Percentiles rank a stretch among this genome's conserved stretches.
phyloP scores from a whole-genome alignment of 1,284 basidiomycete genomes.

The Athelia sp. region DNA sequence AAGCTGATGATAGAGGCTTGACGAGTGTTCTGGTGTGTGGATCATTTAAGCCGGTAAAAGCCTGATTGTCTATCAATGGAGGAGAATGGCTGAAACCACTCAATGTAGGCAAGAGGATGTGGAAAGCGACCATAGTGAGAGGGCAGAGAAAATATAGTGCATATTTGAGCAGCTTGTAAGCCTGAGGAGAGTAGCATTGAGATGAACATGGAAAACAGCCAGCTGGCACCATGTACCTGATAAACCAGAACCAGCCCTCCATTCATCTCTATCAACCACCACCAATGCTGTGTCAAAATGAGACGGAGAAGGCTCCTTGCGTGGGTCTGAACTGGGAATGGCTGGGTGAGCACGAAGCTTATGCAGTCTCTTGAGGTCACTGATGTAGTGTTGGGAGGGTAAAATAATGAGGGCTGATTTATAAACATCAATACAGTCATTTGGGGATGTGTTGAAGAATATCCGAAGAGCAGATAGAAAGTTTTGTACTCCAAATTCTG shows the following conservation, averaged over 20 bases:
- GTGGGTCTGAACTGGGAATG: neutral
- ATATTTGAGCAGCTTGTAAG: conserved; percentile 5
- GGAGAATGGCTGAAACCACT: conserved; percentile 9
- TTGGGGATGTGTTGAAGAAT: neutral
- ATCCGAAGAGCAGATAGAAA: neutral
- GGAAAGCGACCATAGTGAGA: conserved; percentile 2
- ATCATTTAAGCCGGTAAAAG: conserved; percentile 6
- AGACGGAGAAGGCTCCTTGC: neutral
- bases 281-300: conserved; percentile 5
- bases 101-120: conserved; percentile 6
- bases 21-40: neutral
- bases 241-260: neutral
- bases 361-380: neutral
- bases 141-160: conserved; percentile 9
- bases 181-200: conserved; percentile 1
- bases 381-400: neutral
- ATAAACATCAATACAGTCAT: neutral
- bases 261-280: neutral
- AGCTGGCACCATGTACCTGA: conserved; percentile 5
- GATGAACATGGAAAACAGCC: neutral
- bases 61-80: neutral
- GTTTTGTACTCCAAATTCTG: neutral
- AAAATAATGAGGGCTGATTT: neutral
- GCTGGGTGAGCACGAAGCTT: neutral
- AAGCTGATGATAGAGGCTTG: conserved; percentile 3